A percentile compares a stretch with the other conserved stretches of the same genome.
phyloP scores from a whole-genome alignment of 352 stramenopile species.

The Phytopythium delawarense region DNA sequence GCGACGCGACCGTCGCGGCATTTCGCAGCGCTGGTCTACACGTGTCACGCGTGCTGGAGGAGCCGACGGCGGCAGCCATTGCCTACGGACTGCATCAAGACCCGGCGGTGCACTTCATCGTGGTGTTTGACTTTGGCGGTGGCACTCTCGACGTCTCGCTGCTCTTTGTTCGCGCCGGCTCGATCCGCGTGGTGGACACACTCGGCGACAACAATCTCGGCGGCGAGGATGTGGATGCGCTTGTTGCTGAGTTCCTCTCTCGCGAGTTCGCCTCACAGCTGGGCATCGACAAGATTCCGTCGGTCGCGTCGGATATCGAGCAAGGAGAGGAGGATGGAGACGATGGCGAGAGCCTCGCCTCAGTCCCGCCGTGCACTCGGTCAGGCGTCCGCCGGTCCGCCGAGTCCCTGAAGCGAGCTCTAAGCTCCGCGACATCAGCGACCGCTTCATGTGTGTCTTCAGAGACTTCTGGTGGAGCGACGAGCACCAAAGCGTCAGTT shows the following conservation, averaged over 20 bases:
- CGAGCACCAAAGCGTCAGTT: slow-evolving; percentile 5
- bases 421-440: slow-evolving; percentile 24
- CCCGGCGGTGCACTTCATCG: slow-evolving; percentile 88
- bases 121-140: slow-evolving; percentile 96
- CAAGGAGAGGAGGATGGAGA: slow-evolving; percentile 15
- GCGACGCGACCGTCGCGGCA: slow-evolving; percentile 36
- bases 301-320: slow-evolving; percentile 15
- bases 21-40: slow-evolving; percentile 41
- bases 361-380: slow-evolving; percentile 45
- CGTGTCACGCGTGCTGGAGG: slow-evolving; percentile 56
- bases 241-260: slow-evolving; percentile 85
- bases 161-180: slow-evolving; percentile 91
- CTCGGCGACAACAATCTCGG: slow-evolving; percentile 83
- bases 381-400: slow-evolving; percentile 49
- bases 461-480: background rate
- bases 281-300: slow-evolving; percentile 20
- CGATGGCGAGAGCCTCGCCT: slow-evolving; percentile 14
- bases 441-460: slow-evolving; percentile 33
- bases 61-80: slow-evolving; percentile 94
- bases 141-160: slow-evolving; percentile 93
- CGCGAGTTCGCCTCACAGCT: slow-evolving; percentile 65
- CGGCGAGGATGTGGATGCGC: slow-evolving; percentile 92
- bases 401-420: slow-evolving; percentile 49
- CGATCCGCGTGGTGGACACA: slow-evolving; percentile 96
- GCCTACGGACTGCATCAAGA: slow-evolving; percentile 95